Evolutionary conservation across 2,329 filamentous ascomycete species (phyloP), one percentile per base, ranked within the genome.

Genomic region (Calonectria fujianensis): DNA sequence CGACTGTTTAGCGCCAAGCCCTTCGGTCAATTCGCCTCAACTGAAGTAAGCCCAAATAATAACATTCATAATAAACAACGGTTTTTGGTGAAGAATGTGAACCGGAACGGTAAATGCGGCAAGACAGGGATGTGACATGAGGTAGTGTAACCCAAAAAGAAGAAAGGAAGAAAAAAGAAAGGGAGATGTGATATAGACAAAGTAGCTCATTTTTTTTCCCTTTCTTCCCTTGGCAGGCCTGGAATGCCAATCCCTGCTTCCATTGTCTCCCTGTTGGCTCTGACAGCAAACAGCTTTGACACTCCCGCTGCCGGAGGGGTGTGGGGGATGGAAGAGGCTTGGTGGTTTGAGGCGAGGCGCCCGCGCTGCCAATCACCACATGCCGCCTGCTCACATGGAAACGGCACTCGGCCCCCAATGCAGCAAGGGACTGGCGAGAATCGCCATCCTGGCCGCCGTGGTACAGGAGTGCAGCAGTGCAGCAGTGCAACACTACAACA

Each of bases 341-440:
- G 45, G 68, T 31, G 24, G 57, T 63, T 31, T 67, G 69, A 71
- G 51, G 61, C 61, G 65, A 67, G 39, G 70, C 39, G 50, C 10
- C n/a, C 39, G 41, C 39, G 10, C 31, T 37, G 51, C 63, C 61
- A 72, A 67, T 61, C 27, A 63, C 54, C 50, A 35, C 35, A 67
- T 67, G 48, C 51, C 63, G 61, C n/a, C 63, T 61, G 63, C 63
- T 67, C 63, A 67, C 61, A 67, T 61, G 52, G 64, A 57, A 37
- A 64, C 35, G 20, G 41, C n/a, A 29, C 57, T 48, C 20, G 48
- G 59, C 41, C 63, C 41, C 45, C 35, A 45, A 59, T 51, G 24
- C 45, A 24, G n/a, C 45, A 18, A 45, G 54, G 31, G 37, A 45
- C 32, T 51, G 37, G 39, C 52, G 37, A 29, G 68, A 35, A 31